A percentile compares a stretch with the other conserved stretches of the same genome.
phyloP scores from a whole-genome alignment of 75 land plant genomes.

The Larix kaempferi region DNA sequence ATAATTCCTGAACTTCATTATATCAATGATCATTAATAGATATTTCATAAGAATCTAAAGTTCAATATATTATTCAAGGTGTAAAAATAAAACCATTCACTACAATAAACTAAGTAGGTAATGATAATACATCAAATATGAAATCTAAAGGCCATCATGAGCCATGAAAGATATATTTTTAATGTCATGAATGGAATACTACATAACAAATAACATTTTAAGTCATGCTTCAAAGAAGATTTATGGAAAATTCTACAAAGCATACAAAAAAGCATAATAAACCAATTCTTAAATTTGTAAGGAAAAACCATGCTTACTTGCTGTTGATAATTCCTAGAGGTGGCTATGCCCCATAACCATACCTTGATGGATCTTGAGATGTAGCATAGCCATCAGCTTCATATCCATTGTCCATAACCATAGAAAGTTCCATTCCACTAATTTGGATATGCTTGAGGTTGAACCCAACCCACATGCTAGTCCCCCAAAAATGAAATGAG shows the following conservation, averaged over 20 bases:
- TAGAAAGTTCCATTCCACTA: conserved; percentile 83
- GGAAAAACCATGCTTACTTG: conserved; percentile 39
- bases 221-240: too few species aligned
- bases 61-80: neutral
- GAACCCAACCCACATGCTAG: conserved; percentile 55
- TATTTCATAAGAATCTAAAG: neutral
- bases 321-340: conserved; percentile 69
- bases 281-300: neutral
- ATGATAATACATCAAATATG: neutral
- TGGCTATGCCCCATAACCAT: conserved; percentile 80
- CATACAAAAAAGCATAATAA: too few species aligned
- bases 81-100: neutral
- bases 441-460: conserved; percentile 66
- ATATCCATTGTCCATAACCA: conserved; percentile 85
- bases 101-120: neutral
- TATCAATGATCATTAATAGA: neutral
- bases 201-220: too few species aligned
- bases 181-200: too few species aligned
- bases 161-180: too few species aligned
- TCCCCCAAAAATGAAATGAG: conserved; percentile 29
- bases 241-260: too few species aligned
- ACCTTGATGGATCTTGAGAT: conserved; percentile 68
- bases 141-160: too few species aligned
- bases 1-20: conserved; percentile 33
- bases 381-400: conserved; percentile 79